phyloP scores from a whole-genome alignment of 805 yeast genomes.

The Candida incommunis region DNA sequence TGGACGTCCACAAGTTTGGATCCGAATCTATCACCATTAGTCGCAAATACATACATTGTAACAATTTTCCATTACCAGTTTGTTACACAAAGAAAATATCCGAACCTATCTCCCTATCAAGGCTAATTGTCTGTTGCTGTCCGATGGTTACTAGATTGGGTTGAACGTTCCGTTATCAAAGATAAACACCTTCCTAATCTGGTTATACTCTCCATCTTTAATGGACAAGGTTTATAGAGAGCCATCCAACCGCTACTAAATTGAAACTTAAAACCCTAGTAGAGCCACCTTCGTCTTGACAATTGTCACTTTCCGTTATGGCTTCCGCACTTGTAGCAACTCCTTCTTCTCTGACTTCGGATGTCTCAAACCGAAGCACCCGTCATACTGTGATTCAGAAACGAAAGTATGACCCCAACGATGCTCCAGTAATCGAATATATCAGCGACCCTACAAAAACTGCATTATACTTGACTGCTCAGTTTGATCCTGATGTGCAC shows the following conservation, averaged over 20 bases:
- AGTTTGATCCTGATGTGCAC: constrained; percentile 25
- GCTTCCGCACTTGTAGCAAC: too few relatives aligned
- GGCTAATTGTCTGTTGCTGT: too few relatives aligned
- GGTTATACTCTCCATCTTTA: not conserved
- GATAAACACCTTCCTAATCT: not conserved
- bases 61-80: too few relatives aligned
- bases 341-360: not conserved
- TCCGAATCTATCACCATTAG: too few relatives aligned
- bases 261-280: not conserved
- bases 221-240: not conserved
- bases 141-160: too few relatives aligned
- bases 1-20: too few relatives aligned
- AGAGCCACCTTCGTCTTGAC: not conserved
- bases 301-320: too few relatives aligned
- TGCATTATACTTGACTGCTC: not conserved
- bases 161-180: too few relatives aligned
- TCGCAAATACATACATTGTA: too few relatives aligned
- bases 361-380: not conserved
- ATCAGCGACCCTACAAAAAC: not conserved
- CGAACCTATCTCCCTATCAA: too few relatives aligned
- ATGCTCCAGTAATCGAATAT: not conserved
- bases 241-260: not conserved
- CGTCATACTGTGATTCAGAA: not conserved
- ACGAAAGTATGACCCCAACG: not conserved
- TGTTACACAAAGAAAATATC: too few relatives aligned